phyloP scores from a whole-genome alignment of 805 yeast species.

The Candida quercuum region DNA sequence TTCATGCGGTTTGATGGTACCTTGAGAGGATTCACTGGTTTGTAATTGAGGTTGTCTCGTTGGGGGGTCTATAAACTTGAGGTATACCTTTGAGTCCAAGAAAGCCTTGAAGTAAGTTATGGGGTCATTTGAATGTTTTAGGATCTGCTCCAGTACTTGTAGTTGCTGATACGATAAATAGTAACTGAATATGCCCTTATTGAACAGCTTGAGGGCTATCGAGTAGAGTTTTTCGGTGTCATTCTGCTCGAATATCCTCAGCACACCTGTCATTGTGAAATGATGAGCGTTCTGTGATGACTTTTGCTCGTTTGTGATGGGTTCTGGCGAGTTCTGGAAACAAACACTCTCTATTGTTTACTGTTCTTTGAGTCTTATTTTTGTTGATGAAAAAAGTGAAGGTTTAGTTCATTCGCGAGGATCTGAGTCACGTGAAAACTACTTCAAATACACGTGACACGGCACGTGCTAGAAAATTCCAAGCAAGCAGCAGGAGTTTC shows the following conservation, averaged over 20 bases:
- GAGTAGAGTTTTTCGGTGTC: slow-evolving; percentile 20
- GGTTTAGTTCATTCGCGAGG: too few relatives aligned
- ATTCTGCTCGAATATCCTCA: slow-evolving; percentile 23
- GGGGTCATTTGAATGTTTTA: slow-evolving; percentile 28
- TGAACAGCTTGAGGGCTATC: slow-evolving; percentile 19
- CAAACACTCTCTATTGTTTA: too few relatives aligned
- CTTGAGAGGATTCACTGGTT: too few relatives aligned
- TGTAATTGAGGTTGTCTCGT: background rate
- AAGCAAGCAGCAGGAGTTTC: too few relatives aligned
- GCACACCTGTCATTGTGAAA: slow-evolving; percentile 8
- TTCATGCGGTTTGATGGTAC: background rate
- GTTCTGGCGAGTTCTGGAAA: background rate
- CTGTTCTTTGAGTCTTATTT: too few relatives aligned
- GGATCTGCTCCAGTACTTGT: slow-evolving; percentile 40
- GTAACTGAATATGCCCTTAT: slow-evolving; percentile 37
- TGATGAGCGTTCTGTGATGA: background rate
- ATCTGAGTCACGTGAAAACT: too few relatives aligned
- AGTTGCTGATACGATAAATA: slow-evolving; percentile 53
- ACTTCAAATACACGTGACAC: too few relatives aligned
- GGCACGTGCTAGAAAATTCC: too few relatives aligned
- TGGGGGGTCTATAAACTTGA: slow-evolving; percentile 19
- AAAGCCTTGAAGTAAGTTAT: slow-evolving; percentile 38
- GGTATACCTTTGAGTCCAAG: slow-evolving; percentile 27
- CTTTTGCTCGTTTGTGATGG: too few relatives aligned
- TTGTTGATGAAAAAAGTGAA: too few relatives aligned